A percentile compares a stretch with the other conserved stretches of the same genome.
Evolutionary conservation across 2,329 filamentous ascomycete genomes (phyloP).

Genomic region (Aureobasidium sp.): DNA sequence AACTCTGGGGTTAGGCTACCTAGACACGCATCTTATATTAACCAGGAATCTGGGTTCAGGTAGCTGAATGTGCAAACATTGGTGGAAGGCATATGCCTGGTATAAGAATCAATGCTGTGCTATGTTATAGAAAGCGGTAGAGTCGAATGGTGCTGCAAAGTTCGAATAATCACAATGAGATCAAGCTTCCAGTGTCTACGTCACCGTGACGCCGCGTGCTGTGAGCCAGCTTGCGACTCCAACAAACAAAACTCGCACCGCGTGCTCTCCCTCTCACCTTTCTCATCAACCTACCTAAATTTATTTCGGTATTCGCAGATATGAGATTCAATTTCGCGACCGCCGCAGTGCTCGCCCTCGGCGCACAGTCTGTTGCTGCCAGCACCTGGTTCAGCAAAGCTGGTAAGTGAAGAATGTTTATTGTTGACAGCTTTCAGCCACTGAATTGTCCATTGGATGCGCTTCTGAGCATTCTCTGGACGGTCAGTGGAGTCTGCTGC

Average conservation of each 20-base stretch:
- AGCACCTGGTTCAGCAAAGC: constrained; percentile 81
- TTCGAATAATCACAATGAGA: not conserved
- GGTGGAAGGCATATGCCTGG: not conserved
- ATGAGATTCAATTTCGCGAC: constrained; percentile 71
- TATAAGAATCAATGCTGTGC: not conserved
- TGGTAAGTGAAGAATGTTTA: constrained; percentile 47
- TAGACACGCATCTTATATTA: not conserved
- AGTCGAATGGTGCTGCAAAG: not conserved
- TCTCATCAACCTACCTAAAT: constrained; percentile 1
- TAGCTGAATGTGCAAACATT: not conserved
- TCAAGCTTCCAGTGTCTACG: not conserved
- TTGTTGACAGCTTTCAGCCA: not conserved
- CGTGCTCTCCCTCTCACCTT: not conserved
- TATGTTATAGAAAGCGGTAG: not conserved
- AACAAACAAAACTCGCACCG: constrained; percentile 2
- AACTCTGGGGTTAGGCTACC: not conserved
- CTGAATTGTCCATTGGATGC: not conserved
- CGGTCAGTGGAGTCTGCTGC: not conserved
- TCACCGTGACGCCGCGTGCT: not conserved
- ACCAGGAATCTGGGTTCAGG: not conserved
- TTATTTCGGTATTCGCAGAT: constrained; percentile 21
- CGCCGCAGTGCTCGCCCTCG: constrained; percentile 62
- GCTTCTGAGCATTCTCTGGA: not conserved
- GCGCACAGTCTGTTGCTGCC: constrained; percentile 59
- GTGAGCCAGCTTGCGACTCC: not conserved